Evolutionary conservation across 129 eudicot genomes (phyloP), one percentile per base, ranked within the genome.

Genomic region (Escallonia herrerae): DNA sequence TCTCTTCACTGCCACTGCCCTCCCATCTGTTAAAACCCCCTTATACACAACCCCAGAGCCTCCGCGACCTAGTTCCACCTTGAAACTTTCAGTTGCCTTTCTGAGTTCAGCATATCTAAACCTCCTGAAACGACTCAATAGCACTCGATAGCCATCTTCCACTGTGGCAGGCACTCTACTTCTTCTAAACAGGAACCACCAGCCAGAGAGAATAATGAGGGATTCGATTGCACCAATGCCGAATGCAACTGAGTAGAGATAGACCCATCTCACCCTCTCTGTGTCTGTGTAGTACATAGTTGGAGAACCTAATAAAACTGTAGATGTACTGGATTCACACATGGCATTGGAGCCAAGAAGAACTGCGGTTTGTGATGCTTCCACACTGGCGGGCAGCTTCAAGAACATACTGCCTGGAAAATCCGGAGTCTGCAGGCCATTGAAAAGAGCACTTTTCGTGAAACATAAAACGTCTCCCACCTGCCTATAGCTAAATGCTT

Each of bases 31-130:
- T 10, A 82, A 49, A 15, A 63, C 63, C 6, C 87, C 87, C 68
- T 67, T 82, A 38, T 82, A 82, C 13, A 83, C 89, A 0, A 33
- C 64, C 8, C 90, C 83, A 2, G 75, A 84, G 6, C 83, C 81
- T 43, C 89, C 86, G 39, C 73, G 68, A 8, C 95, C 95, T 3
- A 86, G 38, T 46, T 72, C 83, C 41, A 61, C 74, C 52, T 71
- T 76, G 73, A 80, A 80, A 11, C 77, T 74, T 0, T 46, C 53
- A 1, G 90, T 84, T 11, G 90, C 86, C 58, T 64, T 77, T 74
- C 42, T 71, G 44, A 83, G 78, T 49, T 83, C 90, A 7, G 53
- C 48, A 67, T 79, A 79, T 49, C 60, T 80, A 47, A 73, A 80
- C 12, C 74, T 45, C 65, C 77, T 62, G n/a, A 79, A 83, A 9